Evolutionary conservation across 2,329 filamentous ascomycete genomes (phyloP).

Genomic region (Teratosphaeria zuluensis): DNA sequence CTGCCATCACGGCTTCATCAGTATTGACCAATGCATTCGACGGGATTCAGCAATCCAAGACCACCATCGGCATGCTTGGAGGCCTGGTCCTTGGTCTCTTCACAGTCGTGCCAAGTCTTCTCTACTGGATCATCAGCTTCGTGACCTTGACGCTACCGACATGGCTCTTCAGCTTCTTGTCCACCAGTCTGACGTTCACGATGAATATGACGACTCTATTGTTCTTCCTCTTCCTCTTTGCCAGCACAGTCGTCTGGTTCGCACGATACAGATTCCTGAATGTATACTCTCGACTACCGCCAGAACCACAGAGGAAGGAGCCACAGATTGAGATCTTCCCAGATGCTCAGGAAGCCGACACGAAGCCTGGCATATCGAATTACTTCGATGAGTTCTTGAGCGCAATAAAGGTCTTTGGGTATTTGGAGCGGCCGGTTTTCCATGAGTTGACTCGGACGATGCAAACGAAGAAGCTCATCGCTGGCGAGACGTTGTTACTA

Average conservation of each 20-base stretch:
- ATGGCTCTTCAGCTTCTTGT: slow-evolving; percentile 80
- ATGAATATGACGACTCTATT: slow-evolving; percentile 98
- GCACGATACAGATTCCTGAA: slow-evolving; percentile 92
- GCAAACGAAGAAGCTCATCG: slow-evolving; percentile 94
- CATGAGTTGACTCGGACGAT: slow-evolving; percentile 95
- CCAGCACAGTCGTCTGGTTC: slow-evolving; percentile 86
- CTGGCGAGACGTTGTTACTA: slow-evolving; percentile 85
- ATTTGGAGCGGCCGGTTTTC: slow-evolving; percentile 90
- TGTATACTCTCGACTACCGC: slow-evolving; percentile 89
- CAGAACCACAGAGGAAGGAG: slow-evolving; percentile 91
- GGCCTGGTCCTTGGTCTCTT: slow-evolving; percentile 24
- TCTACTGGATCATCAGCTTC: slow-evolving; percentile 77
- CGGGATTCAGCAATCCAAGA: background rate
- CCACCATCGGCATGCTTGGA: slow-evolving; percentile 23
- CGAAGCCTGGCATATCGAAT: slow-evolving; percentile 85
- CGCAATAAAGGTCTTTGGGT: slow-evolving; percentile 98
- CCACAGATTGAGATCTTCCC: slow-evolving; percentile 92
- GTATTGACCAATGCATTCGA: background rate
- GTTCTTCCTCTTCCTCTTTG: slow-evolving; percentile 64
- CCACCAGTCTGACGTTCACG: slow-evolving; percentile 88
- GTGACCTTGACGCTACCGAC: slow-evolving; percentile 82
- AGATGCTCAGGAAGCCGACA: slow-evolving; percentile 79
- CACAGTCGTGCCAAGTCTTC: slow-evolving; percentile 43
- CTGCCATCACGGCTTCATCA: background rate
- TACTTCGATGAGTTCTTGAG: slow-evolving; percentile 97